Conservation (phyloP, 2,329 filamentous ascomycete genomes). For the Didymella lethalis region DNA sequence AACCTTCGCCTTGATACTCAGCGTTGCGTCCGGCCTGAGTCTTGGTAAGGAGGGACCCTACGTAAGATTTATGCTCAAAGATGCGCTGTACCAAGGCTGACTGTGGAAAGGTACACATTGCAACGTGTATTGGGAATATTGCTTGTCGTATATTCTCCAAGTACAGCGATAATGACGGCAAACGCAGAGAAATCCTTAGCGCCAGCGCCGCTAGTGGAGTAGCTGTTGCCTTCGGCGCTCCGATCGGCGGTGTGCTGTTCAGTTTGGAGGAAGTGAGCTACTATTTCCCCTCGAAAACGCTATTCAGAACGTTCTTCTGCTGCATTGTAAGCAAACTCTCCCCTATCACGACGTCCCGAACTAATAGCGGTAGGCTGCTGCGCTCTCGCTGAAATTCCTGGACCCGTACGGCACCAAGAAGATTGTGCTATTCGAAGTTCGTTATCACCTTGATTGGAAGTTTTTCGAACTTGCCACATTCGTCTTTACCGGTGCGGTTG, state of each 20-base stretch:
- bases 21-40: slow-evolving; percentile 90
- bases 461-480: slow-evolving; percentile 90
- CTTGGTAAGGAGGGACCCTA: slow-evolving; percentile 77
- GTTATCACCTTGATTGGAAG: slow-evolving; percentile 89
- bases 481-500: slow-evolving; percentile 83
- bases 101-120: slow-evolving; percentile 86
- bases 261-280: slow-evolving; percentile 95
- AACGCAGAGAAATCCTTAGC: slow-evolving; percentile 91
- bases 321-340: slow-evolving; percentile 72
- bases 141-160: slow-evolving; percentile 92
- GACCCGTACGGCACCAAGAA: slow-evolving; percentile 97
- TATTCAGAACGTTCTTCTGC: slow-evolving; percentile 98
- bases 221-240: slow-evolving; percentile 92
- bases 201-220: slow-evolving; percentile 91
- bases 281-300: slow-evolving; percentile 95
- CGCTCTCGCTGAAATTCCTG: slow-evolving; percentile 89
- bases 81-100: not conserved
- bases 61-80: not conserved
- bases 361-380: slow-evolving; percentile 62
- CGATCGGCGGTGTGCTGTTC: slow-evolving; percentile 88
- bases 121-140: slow-evolving; percentile 94
- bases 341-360: not conserved
- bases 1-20: slow-evolving; percentile 80
- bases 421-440: slow-evolving; percentile 94
- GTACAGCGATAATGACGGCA: slow-evolving; percentile 93